A percentile compares a stretch with the other conserved stretches of the same genome.
Evolutionary conservation across 441 rosid genomes (phyloP).

Genomic region (Erysimum pusillum): DNA sequence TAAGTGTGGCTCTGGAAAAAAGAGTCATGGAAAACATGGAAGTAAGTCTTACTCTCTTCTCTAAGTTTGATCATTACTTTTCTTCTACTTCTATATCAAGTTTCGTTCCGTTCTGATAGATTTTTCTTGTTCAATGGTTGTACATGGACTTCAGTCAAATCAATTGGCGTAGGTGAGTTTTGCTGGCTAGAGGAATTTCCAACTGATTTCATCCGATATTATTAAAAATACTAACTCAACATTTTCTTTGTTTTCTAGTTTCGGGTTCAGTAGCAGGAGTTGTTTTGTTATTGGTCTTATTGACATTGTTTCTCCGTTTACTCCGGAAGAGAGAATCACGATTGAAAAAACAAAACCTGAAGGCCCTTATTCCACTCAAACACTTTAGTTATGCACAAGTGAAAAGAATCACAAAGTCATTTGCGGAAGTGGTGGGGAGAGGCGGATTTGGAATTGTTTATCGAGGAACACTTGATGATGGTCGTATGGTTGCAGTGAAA

Average conservation of each 20-base stretch:
- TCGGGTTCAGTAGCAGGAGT: neutral
- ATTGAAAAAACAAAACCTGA: neutral
- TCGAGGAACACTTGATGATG: constrained; percentile 46
- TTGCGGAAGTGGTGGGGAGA: constrained; percentile 41
- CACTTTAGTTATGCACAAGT: constrained; percentile 20
- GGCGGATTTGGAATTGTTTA: constrained; percentile 53
- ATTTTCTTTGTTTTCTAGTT: neutral
- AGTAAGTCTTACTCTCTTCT: too few species aligned
- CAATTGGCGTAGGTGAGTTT: neutral
- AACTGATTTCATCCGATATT: neutral
- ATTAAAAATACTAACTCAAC: neutral
- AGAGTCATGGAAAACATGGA: neutral
- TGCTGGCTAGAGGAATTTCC: neutral
- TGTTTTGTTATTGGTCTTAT: neutral
- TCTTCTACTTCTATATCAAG: neutral
- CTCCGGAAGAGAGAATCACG: neutral
- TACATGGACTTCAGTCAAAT: neutral
- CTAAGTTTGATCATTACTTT: neutral
- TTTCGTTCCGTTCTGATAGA: neutral
- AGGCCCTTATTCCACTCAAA: constrained; percentile 7
- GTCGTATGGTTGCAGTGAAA: constrained; percentile 49
- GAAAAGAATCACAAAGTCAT: constrained; percentile 50
- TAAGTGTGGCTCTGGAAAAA: constrained; percentile 24
- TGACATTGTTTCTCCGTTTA: neutral
- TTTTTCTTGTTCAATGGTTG: neutral